Evolutionary conservation across 2,329 filamentous ascomycete genomes (phyloP).

Genomic region (Colletotrichum caudatum): DNA sequence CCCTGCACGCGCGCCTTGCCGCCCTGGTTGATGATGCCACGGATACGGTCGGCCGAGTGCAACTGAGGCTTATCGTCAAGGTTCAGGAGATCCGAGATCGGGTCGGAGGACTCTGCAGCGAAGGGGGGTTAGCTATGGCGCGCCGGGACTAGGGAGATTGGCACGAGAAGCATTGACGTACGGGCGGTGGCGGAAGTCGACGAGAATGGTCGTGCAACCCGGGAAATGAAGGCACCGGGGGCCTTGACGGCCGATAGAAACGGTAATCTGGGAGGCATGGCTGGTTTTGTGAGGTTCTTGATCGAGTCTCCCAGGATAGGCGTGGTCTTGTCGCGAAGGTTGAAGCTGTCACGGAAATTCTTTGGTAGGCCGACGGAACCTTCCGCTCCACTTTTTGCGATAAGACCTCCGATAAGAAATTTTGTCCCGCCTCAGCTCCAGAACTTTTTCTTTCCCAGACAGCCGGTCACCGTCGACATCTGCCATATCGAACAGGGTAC

Average conservation of each 20-base stretch:
- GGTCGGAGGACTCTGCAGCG: slow-evolving; percentile 16
- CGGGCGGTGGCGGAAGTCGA: slow-evolving; percentile 31
- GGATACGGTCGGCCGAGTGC: slow-evolving; percentile 33
- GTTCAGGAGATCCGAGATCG: slow-evolving; percentile 35
- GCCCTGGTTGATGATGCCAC: slow-evolving; percentile 42
- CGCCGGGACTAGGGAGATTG: not conserved
- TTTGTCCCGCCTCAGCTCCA: slow-evolving; percentile 35
- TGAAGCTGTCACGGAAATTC: slow-evolving; percentile 41
- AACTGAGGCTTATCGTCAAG: slow-evolving; percentile 34
- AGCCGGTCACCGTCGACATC: slow-evolving; percentile 9
- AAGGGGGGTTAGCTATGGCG: slow-evolving; percentile 20
- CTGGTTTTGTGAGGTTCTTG: slow-evolving; percentile 41
- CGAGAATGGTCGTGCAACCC: slow-evolving; percentile 39
- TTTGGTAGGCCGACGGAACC: slow-evolving; percentile 41
- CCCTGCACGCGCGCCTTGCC: slow-evolving; percentile 44
- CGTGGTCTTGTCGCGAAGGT: slow-evolving; percentile 39
- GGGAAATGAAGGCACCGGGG: slow-evolving; percentile 34
- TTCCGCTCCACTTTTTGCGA: slow-evolving; percentile 33
- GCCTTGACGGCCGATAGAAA: slow-evolving; percentile 40
- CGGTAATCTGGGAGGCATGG: slow-evolving; percentile 58
- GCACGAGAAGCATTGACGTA: slow-evolving; percentile 20
- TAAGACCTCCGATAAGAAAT: slow-evolving; percentile 39
- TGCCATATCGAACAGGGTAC: slow-evolving; percentile 1
- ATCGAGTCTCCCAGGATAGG: slow-evolving; percentile 11
- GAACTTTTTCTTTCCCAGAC: slow-evolving; percentile 27